Conservation (phyloP, 768 basidiomycete genomes). For the Russula earlei region DNA sequence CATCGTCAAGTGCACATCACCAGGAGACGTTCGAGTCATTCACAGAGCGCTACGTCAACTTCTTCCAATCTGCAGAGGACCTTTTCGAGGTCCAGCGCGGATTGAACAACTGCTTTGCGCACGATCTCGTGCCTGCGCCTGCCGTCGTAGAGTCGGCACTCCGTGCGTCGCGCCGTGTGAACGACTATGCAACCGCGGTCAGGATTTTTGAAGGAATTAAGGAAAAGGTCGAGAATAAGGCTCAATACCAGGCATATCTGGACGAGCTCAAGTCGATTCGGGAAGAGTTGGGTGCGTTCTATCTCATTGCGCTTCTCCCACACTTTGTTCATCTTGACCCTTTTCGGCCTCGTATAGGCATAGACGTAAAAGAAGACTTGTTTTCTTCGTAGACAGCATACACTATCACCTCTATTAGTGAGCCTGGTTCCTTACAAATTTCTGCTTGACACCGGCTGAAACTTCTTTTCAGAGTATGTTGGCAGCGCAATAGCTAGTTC, state of each 20-base stretch:
- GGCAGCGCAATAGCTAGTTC: constrained; percentile 15
- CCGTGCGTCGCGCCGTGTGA: constrained; percentile 79
- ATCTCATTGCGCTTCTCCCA: background rate
- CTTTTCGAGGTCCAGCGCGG: constrained; percentile 98
- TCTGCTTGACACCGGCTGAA: background rate
- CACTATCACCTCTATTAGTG: constrained; percentile 3
- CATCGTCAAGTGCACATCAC: constrained; percentile 52
- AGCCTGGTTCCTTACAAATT: background rate
- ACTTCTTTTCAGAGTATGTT: background rate
- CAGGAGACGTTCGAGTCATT: constrained; percentile 93
- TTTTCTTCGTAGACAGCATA: constrained; percentile 36
- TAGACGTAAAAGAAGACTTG: constrained; percentile 55
- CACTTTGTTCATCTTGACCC: background rate
- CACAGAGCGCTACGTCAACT: constrained; percentile 85
- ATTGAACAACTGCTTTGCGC: constrained; percentile 98
- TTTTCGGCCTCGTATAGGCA: constrained; percentile 31
- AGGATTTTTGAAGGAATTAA: constrained; percentile 91
- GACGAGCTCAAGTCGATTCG: constrained; percentile 81
- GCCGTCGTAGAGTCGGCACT: constrained; percentile 80
- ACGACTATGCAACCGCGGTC: constrained; percentile 96
- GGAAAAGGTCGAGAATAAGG: constrained; percentile 97
- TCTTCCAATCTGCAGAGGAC: constrained; percentile 90
- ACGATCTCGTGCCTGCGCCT: constrained; percentile 88
- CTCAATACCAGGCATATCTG: constrained; percentile 89
- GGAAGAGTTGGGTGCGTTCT: constrained; percentile 76